Conservation (phyloP, 257 asterid genomes). For the Nicotiana paniculata region DNA sequence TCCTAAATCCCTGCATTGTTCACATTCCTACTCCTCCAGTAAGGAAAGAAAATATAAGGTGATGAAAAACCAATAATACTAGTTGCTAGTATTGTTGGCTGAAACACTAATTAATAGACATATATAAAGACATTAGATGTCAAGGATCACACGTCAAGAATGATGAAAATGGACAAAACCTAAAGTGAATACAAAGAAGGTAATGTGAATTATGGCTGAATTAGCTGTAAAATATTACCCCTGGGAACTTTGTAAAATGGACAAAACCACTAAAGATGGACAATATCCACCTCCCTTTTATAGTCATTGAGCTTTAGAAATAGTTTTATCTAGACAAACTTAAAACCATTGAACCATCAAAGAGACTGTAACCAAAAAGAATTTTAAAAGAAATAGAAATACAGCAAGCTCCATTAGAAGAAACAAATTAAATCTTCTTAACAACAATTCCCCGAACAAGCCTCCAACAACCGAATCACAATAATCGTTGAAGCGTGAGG, state of each 20-base stretch:
- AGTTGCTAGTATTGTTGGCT: neutral
- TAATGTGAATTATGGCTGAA: too few relatives aligned
- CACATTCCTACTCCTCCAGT: constrained; percentile 6
- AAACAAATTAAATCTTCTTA: neutral
- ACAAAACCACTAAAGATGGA: neutral
- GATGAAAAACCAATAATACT: neutral
- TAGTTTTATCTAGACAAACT: neutral
- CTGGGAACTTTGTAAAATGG: neutral
- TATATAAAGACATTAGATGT: too few relatives aligned
- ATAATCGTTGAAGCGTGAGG: too few relatives aligned
- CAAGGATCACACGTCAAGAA: neutral
- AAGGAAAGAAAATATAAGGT: neutral
- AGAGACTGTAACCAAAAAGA: neutral
- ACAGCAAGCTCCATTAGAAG: neutral
- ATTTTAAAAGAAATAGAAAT: neutral
- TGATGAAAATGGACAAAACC: neutral
- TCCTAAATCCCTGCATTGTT: constrained; percentile 44
- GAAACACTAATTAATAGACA: neutral
- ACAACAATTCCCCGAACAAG: too few relatives aligned
- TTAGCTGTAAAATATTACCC: too few relatives aligned
- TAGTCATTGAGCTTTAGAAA: neutral
- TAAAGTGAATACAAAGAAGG: neutral
- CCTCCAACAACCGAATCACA: too few relatives aligned
- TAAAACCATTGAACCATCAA: neutral
- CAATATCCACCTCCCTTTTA: neutral